phyloP scores from a whole-genome alignment of 208 protist species.

The Leishmania lainsoni region DNA sequence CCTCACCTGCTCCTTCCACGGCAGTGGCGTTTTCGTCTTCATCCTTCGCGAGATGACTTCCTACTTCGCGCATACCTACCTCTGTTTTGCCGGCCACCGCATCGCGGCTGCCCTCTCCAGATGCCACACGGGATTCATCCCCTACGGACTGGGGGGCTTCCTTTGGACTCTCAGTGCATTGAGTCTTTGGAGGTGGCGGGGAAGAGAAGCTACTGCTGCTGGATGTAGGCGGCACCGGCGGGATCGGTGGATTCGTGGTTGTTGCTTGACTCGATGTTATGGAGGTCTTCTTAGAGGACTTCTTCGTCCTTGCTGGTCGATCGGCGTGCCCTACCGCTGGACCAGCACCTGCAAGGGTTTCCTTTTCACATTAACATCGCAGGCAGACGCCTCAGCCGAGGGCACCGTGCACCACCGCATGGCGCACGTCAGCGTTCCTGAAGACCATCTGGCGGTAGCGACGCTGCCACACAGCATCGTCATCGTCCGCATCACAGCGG shows the following conservation, averaged over 20 bases:
- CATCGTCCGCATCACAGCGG: neutral
- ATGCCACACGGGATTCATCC: neutral
- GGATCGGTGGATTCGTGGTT: neutral
- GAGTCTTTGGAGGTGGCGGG: neutral
- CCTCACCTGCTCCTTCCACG: neutral
- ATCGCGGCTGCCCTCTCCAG: neutral
- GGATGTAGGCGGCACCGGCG: neutral
- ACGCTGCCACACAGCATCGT: neutral
- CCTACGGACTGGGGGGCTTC: neutral
- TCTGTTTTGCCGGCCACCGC: neutral
- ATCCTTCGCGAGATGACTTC: neutral
- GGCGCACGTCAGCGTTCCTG: neutral
- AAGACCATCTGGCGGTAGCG: neutral
- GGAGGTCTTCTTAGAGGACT: neutral
- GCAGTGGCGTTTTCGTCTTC: neutral
- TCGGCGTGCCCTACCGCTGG: neutral
- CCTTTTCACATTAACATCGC: neutral
- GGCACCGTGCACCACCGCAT: constrained; percentile 12
- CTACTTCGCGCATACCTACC: neutral
- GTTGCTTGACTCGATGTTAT: neutral
- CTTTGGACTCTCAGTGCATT: neutral
- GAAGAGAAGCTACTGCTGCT: neutral
- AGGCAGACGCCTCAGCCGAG: neutral
- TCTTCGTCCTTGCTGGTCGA: neutral
- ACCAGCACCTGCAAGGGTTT: neutral